Base-by-base conservation (phyloP, 331 rosid genomes). In the Acacia concinna region DNA sequence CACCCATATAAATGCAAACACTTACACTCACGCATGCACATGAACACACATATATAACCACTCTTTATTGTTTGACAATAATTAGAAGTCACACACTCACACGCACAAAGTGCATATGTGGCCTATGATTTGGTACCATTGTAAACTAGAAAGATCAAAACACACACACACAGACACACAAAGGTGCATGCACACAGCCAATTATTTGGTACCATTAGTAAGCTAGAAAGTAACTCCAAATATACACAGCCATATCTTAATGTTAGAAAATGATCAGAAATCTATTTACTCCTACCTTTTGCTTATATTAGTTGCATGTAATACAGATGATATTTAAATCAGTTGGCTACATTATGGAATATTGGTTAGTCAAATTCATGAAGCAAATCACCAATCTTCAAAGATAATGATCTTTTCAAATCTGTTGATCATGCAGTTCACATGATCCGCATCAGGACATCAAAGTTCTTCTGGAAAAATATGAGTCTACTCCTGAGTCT, bases 381-480 rank as follows among this genome's bases (percentile, higher is more conserved):
- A 7, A 18, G 6, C 71, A 66, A 37, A 17, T 20, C 60, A 41
- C 30, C 23, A 52, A 76, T 76, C 9, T 35, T 79, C 57, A 34
- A 34, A 35, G 66, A 44, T 81, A 41, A 63, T 32, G 23, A 59
- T 78, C 84, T 84, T 75, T 38, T 60, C 70, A 35, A 52, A 44
- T 69, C 72, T 66, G n/a, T 78, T 82, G 75, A 68, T 85, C 67
- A 23, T 89, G 54, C 87, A 95, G 99, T 86, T 89, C 97, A 3
- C 84, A 87, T 86, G 97, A 93, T 83, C 97, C 98, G 56, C 91
- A 91, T 76, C 89, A 86, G 79, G 98, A 91, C 75, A 77, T 93
- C 75, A 90, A 88, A 77, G 82, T 81, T 14, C 86, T 90, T 76
- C 75, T 96, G 74, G 89, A 82, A 62, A 91, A 86, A 78, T 90